Evolutionary conservation across 2,329 filamentous ascomycete species (phyloP), one percentile per base, ranked within the genome.

Genomic region (Exophiala phaeomuriformis): DNA sequence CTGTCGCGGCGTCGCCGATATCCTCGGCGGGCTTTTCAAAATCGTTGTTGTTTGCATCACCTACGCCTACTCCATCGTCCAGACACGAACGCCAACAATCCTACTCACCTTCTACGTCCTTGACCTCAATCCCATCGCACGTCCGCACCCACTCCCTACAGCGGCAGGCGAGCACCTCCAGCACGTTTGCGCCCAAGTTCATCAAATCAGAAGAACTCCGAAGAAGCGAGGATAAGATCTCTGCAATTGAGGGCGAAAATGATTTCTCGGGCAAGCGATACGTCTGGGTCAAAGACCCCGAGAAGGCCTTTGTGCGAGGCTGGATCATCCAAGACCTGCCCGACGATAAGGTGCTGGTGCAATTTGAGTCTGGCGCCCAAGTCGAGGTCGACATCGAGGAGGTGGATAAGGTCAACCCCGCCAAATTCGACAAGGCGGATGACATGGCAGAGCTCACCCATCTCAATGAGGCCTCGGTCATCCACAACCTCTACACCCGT

Each of bases 381-480:
- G 85, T 89, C 62, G 87, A 95, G 67, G 85, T 93, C 47, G 85
- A 91, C 61, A 74, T 81, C 48, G 90, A 97, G 64, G 86, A 83
- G 64, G 90, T 96, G 62, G 94, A 98, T 77, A 97, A 96, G 72
- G 94, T 98, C 75, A 98, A 98, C 72, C 93, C 93, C 44, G 91
- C 91, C 66, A 98, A 98, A 69, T 98, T 98, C 73, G 93, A 98
- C 79, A 98, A 96, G 72, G 91, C 91, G 60, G 90, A 94, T 73
- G 94, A 98, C 71, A 98, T 98, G 93, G 93, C 94, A 28, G 93
- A 98, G 70, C 79, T 98, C 66, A 98, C 93, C 4, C 93, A 98
- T 71, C 76, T 98, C 60, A 98, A 98, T 71, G 93, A 98, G 73
- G 88, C 91, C 27, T 97, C 93, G 0, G 93, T 98, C 48, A 90